Conservation (phyloP, 2,329 filamentous ascomycete species). For the Cadophora sp. region DNA sequence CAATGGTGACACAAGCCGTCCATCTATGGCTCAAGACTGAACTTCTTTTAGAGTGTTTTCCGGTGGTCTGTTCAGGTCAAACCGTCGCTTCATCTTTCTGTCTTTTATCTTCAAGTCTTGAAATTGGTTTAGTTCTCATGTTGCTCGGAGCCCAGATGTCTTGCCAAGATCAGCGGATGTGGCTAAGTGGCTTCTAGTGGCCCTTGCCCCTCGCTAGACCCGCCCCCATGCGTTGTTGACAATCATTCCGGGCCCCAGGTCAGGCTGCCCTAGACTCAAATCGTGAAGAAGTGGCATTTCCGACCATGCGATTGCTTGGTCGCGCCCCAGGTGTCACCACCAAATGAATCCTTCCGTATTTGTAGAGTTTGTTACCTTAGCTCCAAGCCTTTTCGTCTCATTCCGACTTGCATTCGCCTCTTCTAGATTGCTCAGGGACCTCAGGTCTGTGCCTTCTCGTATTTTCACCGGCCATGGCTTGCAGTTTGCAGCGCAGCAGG, state of each 20-base stretch:
- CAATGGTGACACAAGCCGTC: background rate
- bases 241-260: conserved; percentile 4
- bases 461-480: background rate
- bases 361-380: background rate
- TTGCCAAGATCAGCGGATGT: background rate
- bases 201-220: background rate
- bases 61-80: background rate
- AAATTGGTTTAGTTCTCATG: background rate
- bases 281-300: background rate
- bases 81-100: background rate
- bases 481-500: background rate
- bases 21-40: background rate
- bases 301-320: background rate
- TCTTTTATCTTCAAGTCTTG: background rate
- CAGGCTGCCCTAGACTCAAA: background rate
- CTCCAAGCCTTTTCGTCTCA: background rate
- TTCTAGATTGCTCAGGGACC: background rate
- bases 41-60: background rate
- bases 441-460: conserved; percentile 1
- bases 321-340: conserved; percentile 10
- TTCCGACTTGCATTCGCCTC: background rate
- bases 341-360: background rate
- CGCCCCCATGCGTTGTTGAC: conserved; percentile 8
- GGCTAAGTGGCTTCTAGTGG: background rate
- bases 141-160: background rate